These are phyloP conservation scores for Blastocladiella britannica DNA, from an alignment of 192 early-diverging fungal species.

Conservation along the genomic window DNA sequence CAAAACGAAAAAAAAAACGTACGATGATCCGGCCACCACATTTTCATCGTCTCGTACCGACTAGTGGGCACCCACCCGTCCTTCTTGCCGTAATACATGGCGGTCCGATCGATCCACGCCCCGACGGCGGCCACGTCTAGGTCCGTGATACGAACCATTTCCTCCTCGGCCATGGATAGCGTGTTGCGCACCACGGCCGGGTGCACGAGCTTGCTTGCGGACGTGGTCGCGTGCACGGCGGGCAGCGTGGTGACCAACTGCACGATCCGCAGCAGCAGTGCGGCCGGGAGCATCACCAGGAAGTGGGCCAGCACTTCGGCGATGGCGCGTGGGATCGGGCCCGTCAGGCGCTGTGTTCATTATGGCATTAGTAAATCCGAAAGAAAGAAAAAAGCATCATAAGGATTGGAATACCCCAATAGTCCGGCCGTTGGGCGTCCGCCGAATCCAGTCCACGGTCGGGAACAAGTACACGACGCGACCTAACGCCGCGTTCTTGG, in stretches of 20 bases:
- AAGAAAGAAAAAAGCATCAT: neutral
- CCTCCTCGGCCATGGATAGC: slow-evolving; percentile 45
- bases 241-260: slow-evolving; percentile 8
- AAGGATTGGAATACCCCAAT: neutral
- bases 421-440: slow-evolving; percentile 52
- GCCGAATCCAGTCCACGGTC: slow-evolving; percentile 49
- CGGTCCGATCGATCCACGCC: slow-evolving; percentile 31
- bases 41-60: slow-evolving; percentile 42
- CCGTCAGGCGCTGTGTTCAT: slow-evolving; percentile 14
- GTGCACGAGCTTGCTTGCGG: slow-evolving; percentile 44
- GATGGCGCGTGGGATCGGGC: slow-evolving; percentile 10
- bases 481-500: slow-evolving; percentile 33
- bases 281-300: slow-evolving; percentile 12
- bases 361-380: slow-evolving; percentile 8
- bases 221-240: slow-evolving; percentile 23
- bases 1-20: neutral
- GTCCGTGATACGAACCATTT: slow-evolving; percentile 45
- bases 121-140: slow-evolving; percentile 45
- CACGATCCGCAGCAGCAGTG: slow-evolving; percentile 8
- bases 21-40: slow-evolving; percentile 40
- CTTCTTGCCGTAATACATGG: slow-evolving; percentile 52
- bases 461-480: slow-evolving; percentile 56
- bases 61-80: slow-evolving; percentile 61
- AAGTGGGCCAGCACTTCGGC: slow-evolving; percentile 16
- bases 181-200: slow-evolving; percentile 35